phyloP scores from a whole-genome alignment of 495 filamentous ascomycete genomes.

The Xylaria palmicola region DNA sequence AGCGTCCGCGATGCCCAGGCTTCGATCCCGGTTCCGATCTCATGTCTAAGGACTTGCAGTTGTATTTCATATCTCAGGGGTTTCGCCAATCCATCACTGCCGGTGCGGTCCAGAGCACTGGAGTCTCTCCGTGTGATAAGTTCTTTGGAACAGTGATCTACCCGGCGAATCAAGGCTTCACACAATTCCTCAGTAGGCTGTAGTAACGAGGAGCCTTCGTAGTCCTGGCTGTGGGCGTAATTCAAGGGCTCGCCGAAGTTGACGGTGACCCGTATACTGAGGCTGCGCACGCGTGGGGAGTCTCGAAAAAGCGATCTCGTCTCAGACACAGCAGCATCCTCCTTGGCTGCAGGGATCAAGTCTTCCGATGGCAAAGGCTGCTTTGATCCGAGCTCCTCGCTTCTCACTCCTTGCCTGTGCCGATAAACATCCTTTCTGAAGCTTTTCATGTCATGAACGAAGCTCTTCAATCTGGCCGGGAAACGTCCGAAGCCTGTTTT shows the following conservation, averaged over 20 bases:
- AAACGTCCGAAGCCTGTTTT: constrained; percentile 8
- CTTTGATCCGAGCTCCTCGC: constrained; percentile 14
- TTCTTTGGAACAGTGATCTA: constrained; percentile 48
- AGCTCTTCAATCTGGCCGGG: constrained; percentile 27
- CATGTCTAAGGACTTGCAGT: constrained; percentile 39
- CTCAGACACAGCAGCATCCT: constrained; percentile 6
- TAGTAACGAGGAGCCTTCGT: constrained; percentile 40
- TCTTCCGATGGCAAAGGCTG: constrained; percentile 1
- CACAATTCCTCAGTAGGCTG: constrained; percentile 39
- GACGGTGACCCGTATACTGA: constrained; percentile 42
- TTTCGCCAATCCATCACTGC: constrained; percentile 38
- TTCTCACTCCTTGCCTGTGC: constrained; percentile 19
- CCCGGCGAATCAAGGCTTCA: constrained; percentile 43
- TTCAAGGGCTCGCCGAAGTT: constrained; percentile 45
- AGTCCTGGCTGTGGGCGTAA: constrained; percentile 40
- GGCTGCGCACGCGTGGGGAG: constrained; percentile 23
- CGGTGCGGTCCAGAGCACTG: constrained; percentile 37
- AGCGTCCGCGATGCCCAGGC: constrained; percentile 45
- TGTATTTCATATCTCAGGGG: constrained; percentile 45
- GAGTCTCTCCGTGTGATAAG: constrained; percentile 49
- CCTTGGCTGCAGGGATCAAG: neutral
- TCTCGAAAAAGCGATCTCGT: constrained; percentile 16
- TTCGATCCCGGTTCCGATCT: constrained; percentile 38
- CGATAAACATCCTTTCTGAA: constrained; percentile 26
- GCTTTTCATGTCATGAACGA: constrained; percentile 31